A percentile compares a stretch with the other conserved stretches of the same genome.
Conservation (phyloP, 2,329 filamentous ascomycete species). For the Arthroderma sp. region DNA sequence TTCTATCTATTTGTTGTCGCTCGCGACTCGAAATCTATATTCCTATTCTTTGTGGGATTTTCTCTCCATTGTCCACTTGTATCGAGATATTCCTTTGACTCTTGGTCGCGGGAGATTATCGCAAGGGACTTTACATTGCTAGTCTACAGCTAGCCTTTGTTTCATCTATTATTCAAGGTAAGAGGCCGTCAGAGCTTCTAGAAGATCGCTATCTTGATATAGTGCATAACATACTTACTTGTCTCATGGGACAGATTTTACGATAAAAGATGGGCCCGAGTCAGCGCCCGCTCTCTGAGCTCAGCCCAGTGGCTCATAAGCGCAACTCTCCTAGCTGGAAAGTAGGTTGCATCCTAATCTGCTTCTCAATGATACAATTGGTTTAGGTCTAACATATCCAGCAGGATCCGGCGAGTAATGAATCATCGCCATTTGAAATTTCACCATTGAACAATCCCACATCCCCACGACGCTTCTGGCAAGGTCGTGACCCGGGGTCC, state of each 20-base stretch:
- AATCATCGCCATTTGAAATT: slow-evolving; percentile 74
- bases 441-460: slow-evolving; percentile 55
- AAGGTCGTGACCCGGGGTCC: slow-evolving; percentile 57
- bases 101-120: not conserved
- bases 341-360: slow-evolving; percentile 21
- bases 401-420: slow-evolving; percentile 45
- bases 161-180: not conserved
- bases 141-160: not conserved
- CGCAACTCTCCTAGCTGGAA: slow-evolving; percentile 90
- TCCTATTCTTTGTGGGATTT: not conserved
- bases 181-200: not conserved
- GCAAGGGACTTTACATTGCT: not conserved
- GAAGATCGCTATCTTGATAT: not conserved
- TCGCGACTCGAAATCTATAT: not conserved
- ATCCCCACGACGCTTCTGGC: slow-evolving; percentile 86
- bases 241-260: not conserved
- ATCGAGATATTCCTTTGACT: slow-evolving; percentile 1
- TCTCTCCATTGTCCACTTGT: slow-evolving; percentile 10
- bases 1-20: slow-evolving; percentile 9
- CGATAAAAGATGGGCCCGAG: slow-evolving; percentile 42
- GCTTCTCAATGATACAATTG: not conserved
- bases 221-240: not conserved
- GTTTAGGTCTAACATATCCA: not conserved
- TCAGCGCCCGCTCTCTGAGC: slow-evolving; percentile 74
- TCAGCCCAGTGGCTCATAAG: slow-evolving; percentile 72